A percentile compares a stretch with the other conserved stretches of the same genome.
These are phyloP conservation scores for Cercospora sp. DNA, from an alignment of 2,329 filamentous ascomycete genomes.

Conservation along the genomic window DNA sequence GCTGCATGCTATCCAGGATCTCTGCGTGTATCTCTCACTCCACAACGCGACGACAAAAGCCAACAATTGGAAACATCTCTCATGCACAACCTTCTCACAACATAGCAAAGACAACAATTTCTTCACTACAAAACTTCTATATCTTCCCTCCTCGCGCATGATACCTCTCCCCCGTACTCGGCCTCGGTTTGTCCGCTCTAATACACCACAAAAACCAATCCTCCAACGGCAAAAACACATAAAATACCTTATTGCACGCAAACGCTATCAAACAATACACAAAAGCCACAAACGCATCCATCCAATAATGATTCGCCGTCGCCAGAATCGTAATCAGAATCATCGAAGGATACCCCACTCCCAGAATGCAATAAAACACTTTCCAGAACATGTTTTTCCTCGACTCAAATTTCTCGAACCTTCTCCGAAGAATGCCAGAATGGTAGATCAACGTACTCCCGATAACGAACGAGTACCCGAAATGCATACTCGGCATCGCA, in stretches of 20 bases:
- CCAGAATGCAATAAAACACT: slow-evolving; percentile 48
- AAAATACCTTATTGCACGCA: slow-evolving; percentile 50
- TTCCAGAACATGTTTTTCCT: slow-evolving; percentile 46
- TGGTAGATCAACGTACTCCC: slow-evolving; percentile 53
- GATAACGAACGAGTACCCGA: slow-evolving; percentile 55
- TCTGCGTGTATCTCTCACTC: background rate
- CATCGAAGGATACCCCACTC: slow-evolving; percentile 54
- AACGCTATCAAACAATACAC: slow-evolving; percentile 47
- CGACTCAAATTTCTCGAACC: slow-evolving; percentile 45
- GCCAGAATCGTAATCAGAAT: slow-evolving; percentile 59
- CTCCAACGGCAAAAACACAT: slow-evolving; percentile 53
- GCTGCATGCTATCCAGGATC: background rate
- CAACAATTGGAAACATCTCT: background rate
- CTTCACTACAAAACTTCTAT: slow-evolving; percentile 3
- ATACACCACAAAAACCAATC: slow-evolving; percentile 52
- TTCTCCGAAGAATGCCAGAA: slow-evolving; percentile 44
- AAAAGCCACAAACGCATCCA: slow-evolving; percentile 54
- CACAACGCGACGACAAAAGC: background rate
- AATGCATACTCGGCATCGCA: slow-evolving; percentile 53
- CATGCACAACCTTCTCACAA: background rate
- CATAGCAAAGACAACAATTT: background rate
- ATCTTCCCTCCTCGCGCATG: slow-evolving; percentile 21
- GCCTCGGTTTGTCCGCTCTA: slow-evolving; percentile 53
- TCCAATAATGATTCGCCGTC: slow-evolving; percentile 61
- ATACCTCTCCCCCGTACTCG: slow-evolving; percentile 53